Conservation (phyloP, 1,284 basidiomycete genomes). For the Fomitopsis pinicola region DNA sequence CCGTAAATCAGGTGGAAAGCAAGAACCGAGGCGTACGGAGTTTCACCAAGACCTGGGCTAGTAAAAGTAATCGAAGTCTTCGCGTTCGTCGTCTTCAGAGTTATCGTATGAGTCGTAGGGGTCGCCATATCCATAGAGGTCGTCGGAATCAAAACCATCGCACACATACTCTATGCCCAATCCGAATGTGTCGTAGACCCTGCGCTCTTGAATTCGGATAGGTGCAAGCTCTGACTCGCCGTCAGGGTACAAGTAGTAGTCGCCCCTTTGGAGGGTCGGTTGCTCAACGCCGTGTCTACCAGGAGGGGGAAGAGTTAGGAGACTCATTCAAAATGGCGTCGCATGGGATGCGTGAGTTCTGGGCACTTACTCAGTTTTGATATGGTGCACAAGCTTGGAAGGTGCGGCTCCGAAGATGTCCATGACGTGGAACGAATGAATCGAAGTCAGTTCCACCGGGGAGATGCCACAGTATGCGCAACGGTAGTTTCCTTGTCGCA, state of each 20-base stretch:
- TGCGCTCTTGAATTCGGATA: neutral
- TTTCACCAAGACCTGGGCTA: too few relatives aligned
- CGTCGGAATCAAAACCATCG: too few relatives aligned
- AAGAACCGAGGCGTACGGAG: too few relatives aligned
- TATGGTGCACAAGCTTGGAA: neutral
- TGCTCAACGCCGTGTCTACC: neutral
- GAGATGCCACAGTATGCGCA: neutral
- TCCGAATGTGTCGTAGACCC: too few relatives aligned
- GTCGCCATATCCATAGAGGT: too few relatives aligned
- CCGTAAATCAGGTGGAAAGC: too few relatives aligned
- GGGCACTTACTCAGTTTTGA: neutral
- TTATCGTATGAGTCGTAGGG: too few relatives aligned
- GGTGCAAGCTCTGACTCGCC: neutral
- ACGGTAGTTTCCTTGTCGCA: neutral
- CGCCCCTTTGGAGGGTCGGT: neutral
- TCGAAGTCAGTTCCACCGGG: neutral
- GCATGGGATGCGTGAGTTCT: neutral
- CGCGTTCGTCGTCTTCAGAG: too few relatives aligned
- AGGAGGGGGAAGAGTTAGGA: neutral
- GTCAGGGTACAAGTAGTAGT: neutral
- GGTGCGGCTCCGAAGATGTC: neutral
- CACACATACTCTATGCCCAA: too few relatives aligned
- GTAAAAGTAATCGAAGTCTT: too few relatives aligned
- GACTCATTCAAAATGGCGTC: neutral
- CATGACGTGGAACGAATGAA: neutral